Conservation (phyloP, 345 rosid species). For the Pelargonium nanum region DNA sequence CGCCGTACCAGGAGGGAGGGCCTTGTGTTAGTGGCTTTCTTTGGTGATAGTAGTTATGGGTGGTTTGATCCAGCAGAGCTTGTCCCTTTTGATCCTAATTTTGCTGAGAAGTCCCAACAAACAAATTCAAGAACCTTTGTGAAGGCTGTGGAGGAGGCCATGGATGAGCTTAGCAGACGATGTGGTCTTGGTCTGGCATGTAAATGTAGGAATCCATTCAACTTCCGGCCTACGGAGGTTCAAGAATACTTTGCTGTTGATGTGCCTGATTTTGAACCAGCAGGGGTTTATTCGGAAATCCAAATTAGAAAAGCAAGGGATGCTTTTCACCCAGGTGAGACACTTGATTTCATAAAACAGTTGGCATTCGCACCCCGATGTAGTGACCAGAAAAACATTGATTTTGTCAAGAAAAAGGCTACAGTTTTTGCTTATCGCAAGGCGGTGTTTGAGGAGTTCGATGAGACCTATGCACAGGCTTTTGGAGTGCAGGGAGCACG, state of each 20-base stretch:
- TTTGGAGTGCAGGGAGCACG: slow-evolving; percentile 59
- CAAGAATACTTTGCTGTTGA: slow-evolving; percentile 74
- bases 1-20: slow-evolving; percentile 76
- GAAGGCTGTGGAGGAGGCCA: slow-evolving; percentile 90
- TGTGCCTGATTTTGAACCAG: slow-evolving; percentile 78
- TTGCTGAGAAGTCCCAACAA: slow-evolving; percentile 64
- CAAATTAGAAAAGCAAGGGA: slow-evolving; percentile 73
- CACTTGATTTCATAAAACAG: slow-evolving; percentile 51
- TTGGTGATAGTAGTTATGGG: slow-evolving; percentile 97
- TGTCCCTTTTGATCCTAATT: slow-evolving; percentile 59
- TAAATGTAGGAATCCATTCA: slow-evolving; percentile 67
- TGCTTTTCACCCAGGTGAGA: slow-evolving; percentile 44
- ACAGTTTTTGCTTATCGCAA: slow-evolving; percentile 55
- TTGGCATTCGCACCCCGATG: slow-evolving; percentile 50
- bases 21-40: slow-evolving; percentile 85
- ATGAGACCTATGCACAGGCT: slow-evolving; percentile 97
- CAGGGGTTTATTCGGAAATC: slow-evolving; percentile 51
- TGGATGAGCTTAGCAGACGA: slow-evolving; percentile 78
- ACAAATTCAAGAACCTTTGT: slow-evolving; percentile 52
- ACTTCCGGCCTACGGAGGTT: slow-evolving; percentile 55
- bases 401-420: slow-evolving; percentile 56
- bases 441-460: slow-evolving; percentile 92
- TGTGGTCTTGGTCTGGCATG: slow-evolving; percentile 73
- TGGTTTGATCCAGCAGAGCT: slow-evolving; percentile 99
- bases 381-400: slow-evolving; percentile 31